Base-by-base conservation (phyloP, 768 basidiomycete genomes). In the Asterophora lycoperdoides region DNA sequence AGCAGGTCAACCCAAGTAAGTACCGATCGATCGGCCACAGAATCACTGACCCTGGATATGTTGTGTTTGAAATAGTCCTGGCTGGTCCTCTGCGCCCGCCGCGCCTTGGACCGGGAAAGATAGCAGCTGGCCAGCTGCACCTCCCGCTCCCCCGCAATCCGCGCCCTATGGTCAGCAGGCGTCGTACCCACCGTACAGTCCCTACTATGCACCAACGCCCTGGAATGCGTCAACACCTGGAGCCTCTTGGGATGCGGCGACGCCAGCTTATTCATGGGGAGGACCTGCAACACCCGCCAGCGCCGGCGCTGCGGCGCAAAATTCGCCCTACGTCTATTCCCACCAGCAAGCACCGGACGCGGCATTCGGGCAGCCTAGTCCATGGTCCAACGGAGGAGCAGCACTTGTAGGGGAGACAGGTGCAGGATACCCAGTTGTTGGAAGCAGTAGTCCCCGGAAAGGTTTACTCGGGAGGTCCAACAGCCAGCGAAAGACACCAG, bases 361-460 rank as follows among this genome's bases (percentile, higher is more conserved):
- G 8, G 11, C 47, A 9, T 29, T 30, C 4, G 62, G 53, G 3
- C 66, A 64, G 30, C 60, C 63, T 8, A 59, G 57, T 32, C 56
- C 60, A 4, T 57, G 53, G 51, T 58, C 56, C 39, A 44, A 41
- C 26, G 53, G 60, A 53, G 55, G 15, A 53, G 49, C 11, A 41
- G 41, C 14, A 53, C 46, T 30, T 19, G 33, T 33, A 7, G 39
- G 47, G 20, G 54, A 43, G 30, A 34, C 45, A 15, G 34, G 26
- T 14, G 15, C 6, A 15, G 46, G 46, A 29, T 39, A 38, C 20
- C 30, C 18, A 11, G 48, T 11, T 18, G 34, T 34, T 10, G 41
- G 41, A 8, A 41, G 48, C 6, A 33, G 10, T 41, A 26, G 38
- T 0, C 44, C 34, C 41, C 28, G 39, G 45, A 30, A 42, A 47